phyloP scores from a whole-genome alignment of 2,329 filamentous ascomycete species.

The Clarireedia sp. region DNA sequence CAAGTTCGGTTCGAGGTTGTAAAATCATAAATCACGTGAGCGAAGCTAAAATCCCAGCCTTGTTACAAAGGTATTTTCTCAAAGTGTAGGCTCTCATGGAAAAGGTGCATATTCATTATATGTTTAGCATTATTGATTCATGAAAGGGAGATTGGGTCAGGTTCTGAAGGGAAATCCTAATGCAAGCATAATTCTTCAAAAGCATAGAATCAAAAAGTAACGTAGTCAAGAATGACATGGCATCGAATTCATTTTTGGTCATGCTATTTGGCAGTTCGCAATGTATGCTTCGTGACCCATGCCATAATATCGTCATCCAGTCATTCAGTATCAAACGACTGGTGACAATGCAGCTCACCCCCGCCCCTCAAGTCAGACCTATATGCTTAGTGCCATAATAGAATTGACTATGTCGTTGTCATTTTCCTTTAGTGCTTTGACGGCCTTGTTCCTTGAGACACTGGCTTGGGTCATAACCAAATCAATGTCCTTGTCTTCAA shows the following conservation, averaged over 20 bases:
- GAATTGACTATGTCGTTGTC: conserved; percentile 99
- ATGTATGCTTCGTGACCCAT: conserved; percentile 8
- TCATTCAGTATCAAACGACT: not conserved
- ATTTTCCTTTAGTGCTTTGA: conserved; percentile 98
- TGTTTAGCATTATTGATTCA: not conserved
- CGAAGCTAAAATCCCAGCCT: not conserved
- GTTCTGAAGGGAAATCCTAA: too few species aligned
- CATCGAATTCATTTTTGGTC: conserved; percentile 3
- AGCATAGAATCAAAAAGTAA: not conserved
- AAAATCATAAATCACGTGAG: conserved; percentile 18
- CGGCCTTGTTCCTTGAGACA: conserved; percentile 95
- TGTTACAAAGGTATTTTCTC: too few species aligned
- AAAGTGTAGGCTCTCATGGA: too few species aligned
- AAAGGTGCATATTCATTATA: too few species aligned
- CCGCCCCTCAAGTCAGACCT: conserved; percentile 24
- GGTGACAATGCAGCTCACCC: conserved; percentile 3
- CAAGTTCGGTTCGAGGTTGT: conserved; percentile 8
- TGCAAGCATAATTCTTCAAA: not conserved
- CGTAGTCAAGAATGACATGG: conserved; percentile 1
- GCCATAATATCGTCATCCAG: conserved; percentile 1
- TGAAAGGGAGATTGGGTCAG: not conserved
- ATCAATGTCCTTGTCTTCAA: conserved; percentile 99
- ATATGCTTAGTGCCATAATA: conserved; percentile 96
- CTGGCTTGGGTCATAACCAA: conserved; percentile 97
- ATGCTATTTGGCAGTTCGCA: not conserved